Conservation (phyloP, 768 basidiomycete species). For the Collybia sp. region DNA sequence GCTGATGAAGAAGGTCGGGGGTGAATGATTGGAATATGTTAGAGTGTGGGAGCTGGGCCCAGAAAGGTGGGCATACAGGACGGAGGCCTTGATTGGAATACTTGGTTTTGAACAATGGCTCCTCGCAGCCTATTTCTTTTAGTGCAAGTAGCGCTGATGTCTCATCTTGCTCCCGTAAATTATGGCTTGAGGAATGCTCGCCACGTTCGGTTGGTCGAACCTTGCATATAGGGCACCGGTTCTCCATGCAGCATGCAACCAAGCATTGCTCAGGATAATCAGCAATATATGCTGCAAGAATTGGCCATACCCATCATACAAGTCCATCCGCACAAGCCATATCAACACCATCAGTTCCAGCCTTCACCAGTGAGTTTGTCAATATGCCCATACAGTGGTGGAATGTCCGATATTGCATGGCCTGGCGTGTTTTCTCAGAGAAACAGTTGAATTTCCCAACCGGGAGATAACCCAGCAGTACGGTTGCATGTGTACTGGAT, state of each 20-base stretch:
- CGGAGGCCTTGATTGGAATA: constrained; percentile 3
- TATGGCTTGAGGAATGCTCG: neutral
- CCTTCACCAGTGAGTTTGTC: constrained; percentile 20
- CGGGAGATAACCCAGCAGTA: constrained; percentile 30
- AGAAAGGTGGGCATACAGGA: constrained; percentile 28
- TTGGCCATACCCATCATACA: constrained; percentile 19
- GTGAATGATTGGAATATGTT: constrained; percentile 33
- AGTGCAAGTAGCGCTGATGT: neutral
- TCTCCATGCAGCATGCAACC: constrained; percentile 16
- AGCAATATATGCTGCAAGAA: constrained; percentile 28
- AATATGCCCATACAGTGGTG: constrained; percentile 25
- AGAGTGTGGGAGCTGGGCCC: constrained; percentile 29
- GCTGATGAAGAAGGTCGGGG: constrained; percentile 40
- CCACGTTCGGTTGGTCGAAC: constrained; percentile 13
- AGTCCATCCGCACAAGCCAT: constrained; percentile 27
- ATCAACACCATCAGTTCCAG: constrained; percentile 25
- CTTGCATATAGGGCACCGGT: constrained; percentile 21
- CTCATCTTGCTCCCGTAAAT: neutral
- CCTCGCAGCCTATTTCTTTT: neutral
- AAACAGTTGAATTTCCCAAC: constrained; percentile 23
- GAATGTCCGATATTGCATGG: constrained; percentile 22
- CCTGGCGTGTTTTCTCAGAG: constrained; percentile 5
- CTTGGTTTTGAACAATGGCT: constrained; percentile 8
- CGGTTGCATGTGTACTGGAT: constrained; percentile 16
- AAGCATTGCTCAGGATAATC: constrained; percentile 34